Percentiles rank a stretch among this genome's conserved stretches.
These are phyloP conservation scores for Osmanthus fragrans DNA, from an alignment of 257 asterid species.

Conservation along the genomic window DNA sequence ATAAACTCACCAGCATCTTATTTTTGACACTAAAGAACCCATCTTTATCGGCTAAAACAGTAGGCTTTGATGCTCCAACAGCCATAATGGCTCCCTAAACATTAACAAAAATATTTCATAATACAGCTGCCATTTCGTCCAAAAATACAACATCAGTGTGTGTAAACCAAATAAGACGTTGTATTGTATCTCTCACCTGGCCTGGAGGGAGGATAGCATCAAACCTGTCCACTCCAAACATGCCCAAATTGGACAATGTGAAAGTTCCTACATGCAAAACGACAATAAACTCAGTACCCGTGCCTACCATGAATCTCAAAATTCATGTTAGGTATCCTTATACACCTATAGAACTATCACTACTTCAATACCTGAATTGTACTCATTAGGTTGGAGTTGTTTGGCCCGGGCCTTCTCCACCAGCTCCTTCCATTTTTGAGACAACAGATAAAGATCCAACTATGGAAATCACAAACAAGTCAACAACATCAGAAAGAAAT, in stretches of 20 bases:
- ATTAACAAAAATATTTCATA: slow-evolving; percentile 14
- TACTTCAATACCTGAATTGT: slow-evolving; percentile 56
- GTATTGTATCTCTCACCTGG: slow-evolving; percentile 50
- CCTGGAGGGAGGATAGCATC: slow-evolving; percentile 98
- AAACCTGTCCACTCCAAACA: slow-evolving; percentile 94
- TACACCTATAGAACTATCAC: background rate
- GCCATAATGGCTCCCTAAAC: slow-evolving; percentile 95
- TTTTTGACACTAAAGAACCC: slow-evolving; percentile 76
- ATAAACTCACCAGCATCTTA: slow-evolving; percentile 74
- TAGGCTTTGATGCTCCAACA: slow-evolving; percentile 90
- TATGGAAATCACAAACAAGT: slow-evolving; percentile 35
- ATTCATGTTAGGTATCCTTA: background rate
- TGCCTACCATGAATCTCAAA: background rate
- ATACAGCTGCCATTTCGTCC: background rate
- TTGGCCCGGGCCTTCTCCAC: slow-evolving; percentile 85
- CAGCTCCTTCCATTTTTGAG: slow-evolving; percentile 84
- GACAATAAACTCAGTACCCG: background rate
- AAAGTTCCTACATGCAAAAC: slow-evolving; percentile 62
- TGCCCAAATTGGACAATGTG: slow-evolving; percentile 85
- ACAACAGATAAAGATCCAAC: slow-evolving; percentile 85
- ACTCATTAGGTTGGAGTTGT: slow-evolving; percentile 87
- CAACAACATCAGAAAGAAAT: background rate
- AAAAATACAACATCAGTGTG: background rate
- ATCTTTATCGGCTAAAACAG: slow-evolving; percentile 59
- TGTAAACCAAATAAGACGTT: background rate